These are phyloP conservation scores for Knoxdaviesia proteae DNA, from an alignment of 2,329 filamentous ascomycete species.

Conservation along the genomic window DNA sequence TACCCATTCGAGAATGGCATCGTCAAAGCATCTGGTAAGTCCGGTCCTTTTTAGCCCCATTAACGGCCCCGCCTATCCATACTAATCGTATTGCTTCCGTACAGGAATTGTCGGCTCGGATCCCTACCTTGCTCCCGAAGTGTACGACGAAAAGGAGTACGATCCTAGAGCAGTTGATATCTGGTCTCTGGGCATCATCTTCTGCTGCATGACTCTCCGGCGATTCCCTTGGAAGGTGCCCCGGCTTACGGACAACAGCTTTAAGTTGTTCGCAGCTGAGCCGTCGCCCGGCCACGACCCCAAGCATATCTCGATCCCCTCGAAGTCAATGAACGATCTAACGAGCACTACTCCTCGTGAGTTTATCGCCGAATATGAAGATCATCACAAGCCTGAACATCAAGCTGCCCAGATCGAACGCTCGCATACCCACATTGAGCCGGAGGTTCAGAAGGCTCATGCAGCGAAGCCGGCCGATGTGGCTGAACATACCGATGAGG, in stretches of 20 bases:
- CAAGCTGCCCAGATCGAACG: background rate
- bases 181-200: conserved; percentile 96
- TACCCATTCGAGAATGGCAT: conserved; percentile 92
- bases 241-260: conserved; percentile 78
- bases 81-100: background rate
- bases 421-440: background rate
- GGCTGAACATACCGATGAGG: too few species aligned
- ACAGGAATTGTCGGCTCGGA: conserved; percentile 58
- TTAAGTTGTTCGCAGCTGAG: conserved; percentile 72
- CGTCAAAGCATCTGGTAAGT: conserved; percentile 58
- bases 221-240: conserved; percentile 96
- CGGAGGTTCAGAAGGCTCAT: background rate
- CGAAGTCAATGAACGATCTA: conserved; percentile 22
- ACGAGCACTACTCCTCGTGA: conserved; percentile 10
- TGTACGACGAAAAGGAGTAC: conserved; percentile 84
- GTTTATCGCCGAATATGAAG: too few species aligned
- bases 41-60: background rate
- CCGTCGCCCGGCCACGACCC: conserved; percentile 56
- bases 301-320: conserved; percentile 25
- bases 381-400: background rate
- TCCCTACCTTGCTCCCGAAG: conserved; percentile 89
- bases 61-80: conserved; percentile 5
- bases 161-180: conserved; percentile 88
- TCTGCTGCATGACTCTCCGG: conserved; percentile 92
- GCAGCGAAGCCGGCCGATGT: too few species aligned